These are phyloP conservation scores for Cornus florida DNA, from an alignment of 148 eudicot species.

Conservation along the genomic window DNA sequence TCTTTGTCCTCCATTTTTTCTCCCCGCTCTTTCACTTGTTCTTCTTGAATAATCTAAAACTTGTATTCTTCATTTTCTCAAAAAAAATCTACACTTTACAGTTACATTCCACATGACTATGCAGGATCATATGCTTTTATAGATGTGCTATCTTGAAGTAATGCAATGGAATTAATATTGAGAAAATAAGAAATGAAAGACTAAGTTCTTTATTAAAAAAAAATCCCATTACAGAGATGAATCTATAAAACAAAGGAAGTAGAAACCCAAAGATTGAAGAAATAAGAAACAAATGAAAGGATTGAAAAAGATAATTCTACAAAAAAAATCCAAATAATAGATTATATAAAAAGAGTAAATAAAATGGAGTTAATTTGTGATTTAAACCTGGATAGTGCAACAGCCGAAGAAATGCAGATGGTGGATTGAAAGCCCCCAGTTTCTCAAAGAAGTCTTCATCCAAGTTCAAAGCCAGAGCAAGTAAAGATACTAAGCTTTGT, in stretches of 20 bases:
- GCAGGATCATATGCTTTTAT: not conserved
- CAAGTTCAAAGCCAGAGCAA: constrained; percentile 68
- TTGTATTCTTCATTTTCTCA: too few species aligned
- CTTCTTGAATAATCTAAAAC: too few species aligned
- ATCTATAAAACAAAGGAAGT: not conserved
- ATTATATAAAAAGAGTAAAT: not conserved
- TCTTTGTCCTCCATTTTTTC: too few species aligned
- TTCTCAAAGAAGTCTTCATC: constrained; percentile 64
- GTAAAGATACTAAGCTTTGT: constrained; percentile 38
- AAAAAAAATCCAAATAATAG: not conserved
- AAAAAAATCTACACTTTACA: too few species aligned
- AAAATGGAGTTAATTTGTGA: constrained; percentile 2
- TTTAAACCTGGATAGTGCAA: constrained; percentile 72
- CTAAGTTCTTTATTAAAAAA: not conserved
- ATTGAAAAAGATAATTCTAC: not conserved
- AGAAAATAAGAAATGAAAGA: not conserved
- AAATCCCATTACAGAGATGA: not conserved
- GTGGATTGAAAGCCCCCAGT: constrained; percentile 52
- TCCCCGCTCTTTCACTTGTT: too few species aligned
- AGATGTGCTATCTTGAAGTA: not conserved
- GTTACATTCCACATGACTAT: too few species aligned
- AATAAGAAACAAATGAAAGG: not conserved
- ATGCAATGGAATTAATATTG: not conserved
- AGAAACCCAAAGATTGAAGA: not conserved
- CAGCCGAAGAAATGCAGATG: constrained; percentile 62